Conservation (phyloP, 108 stramenopile species). For the Nannochloropsis oceanica region DNA sequence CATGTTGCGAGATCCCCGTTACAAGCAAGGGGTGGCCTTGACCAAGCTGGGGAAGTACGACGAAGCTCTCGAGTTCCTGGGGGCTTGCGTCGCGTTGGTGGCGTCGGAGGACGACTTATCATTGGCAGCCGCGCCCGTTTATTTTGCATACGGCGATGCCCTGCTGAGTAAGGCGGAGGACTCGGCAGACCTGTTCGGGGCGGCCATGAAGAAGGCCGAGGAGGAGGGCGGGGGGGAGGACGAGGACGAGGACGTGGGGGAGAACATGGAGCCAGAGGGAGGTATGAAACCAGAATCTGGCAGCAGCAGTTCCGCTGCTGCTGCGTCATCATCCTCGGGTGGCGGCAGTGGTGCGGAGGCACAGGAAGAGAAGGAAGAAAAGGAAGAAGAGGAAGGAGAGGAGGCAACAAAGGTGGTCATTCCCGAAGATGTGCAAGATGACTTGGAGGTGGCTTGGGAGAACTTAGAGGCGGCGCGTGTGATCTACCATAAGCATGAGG, state of each 20-base stretch:
- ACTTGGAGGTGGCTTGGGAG: not conserved
- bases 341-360: not conserved
- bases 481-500: not conserved
- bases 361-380: not conserved
- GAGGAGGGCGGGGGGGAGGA: not conserved
- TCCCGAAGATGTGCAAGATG: not conserved
- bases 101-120: not conserved
- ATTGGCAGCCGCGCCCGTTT: not conserved
- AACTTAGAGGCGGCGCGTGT: not conserved
- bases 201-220: not conserved
- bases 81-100: not conserved
- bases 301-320: not conserved
- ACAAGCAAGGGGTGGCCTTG: not conserved
- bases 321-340: not conserved
- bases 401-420: not conserved
- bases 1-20: not conserved
- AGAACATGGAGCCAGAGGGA: not conserved
- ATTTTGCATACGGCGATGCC: not conserved
- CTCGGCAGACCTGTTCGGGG: not conserved
- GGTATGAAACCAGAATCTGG: not conserved
- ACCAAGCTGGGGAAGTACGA: not conserved
- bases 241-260: not conserved
- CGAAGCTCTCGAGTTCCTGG: not conserved
- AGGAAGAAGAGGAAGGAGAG: not conserved
- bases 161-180: not conserved